Evolutionary conservation across 2,329 filamentous ascomycete genomes (phyloP).

Genomic region (Magnaporthiopsis incrustans): DNA sequence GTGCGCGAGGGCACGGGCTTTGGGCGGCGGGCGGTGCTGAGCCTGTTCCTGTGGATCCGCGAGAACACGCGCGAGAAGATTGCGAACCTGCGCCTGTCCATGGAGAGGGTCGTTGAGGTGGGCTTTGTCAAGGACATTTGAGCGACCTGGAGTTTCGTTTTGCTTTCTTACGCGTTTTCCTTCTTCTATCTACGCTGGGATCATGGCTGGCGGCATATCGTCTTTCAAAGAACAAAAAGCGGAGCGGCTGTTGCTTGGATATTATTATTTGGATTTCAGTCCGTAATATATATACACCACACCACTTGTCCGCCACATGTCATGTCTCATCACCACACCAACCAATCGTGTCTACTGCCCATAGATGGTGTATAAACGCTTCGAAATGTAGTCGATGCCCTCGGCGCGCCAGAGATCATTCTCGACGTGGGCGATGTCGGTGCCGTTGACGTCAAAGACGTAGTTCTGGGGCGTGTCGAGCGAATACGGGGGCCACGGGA

Average conservation of each 20-base stretch:
- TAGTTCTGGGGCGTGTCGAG: conserved; percentile 32
- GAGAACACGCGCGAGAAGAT: conserved; percentile 59
- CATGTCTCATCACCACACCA: too few relatives aligned
- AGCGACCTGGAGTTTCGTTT: neutral
- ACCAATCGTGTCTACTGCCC: neutral
- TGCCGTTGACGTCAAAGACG: conserved; percentile 41
- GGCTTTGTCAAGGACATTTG: conserved; percentile 59
- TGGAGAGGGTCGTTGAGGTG: conserved; percentile 56
- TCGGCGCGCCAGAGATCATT: conserved; percentile 35
- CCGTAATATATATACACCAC: too few relatives aligned
- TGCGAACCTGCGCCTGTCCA: conserved; percentile 48
- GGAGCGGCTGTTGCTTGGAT: too few relatives aligned
- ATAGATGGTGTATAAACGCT: neutral
- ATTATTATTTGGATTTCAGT: neutral
- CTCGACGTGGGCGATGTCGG: conserved; percentile 29
- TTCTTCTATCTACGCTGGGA: neutral
- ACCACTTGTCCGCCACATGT: too few relatives aligned
- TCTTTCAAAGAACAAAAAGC: too few relatives aligned
- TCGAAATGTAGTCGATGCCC: conserved; percentile 29
- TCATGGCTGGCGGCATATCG: neutral
- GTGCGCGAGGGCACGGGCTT: conserved; percentile 33
- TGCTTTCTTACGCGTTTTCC: too few relatives aligned
- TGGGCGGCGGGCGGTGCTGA: conserved; percentile 36
- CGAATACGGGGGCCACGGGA: conserved; percentile 36
- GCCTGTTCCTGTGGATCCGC: conserved; percentile 51